Percentiles rank a stretch among this genome's conserved stretches.
phyloP scores from a whole-genome alignment of 2,329 filamentous ascomycete species.

The Colletotrichum incanum region DNA sequence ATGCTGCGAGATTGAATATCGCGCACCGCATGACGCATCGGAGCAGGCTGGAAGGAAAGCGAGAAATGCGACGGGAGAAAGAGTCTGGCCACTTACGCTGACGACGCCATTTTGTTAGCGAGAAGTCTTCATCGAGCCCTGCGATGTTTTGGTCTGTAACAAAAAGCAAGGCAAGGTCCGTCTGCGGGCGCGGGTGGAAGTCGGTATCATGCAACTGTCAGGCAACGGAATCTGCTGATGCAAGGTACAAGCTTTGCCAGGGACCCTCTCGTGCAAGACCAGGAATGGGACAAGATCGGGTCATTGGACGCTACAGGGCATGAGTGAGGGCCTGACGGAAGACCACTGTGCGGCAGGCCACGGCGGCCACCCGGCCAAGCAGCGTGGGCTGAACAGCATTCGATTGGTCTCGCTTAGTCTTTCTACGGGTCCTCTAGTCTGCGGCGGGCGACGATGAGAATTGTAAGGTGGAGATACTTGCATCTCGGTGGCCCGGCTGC shows the following conservation, averaged over 20 bases:
- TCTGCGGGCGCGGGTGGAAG: conserved; percentile 17
- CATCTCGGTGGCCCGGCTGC: conserved; percentile 25
- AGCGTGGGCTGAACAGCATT: background rate
- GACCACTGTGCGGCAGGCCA: conserved; percentile 15
- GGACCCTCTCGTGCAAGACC: conserved; percentile 35
- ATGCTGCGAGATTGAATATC: conserved; percentile 26
- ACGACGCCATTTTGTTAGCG: conserved; percentile 47
- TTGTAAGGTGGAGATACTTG: conserved; percentile 29
- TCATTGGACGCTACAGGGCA: conserved; percentile 21
- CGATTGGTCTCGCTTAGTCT: conserved; percentile 21
- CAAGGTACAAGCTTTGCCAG: conserved; percentile 42
- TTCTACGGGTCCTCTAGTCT: conserved; percentile 10
- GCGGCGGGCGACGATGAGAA: conserved; percentile 5
- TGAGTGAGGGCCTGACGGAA: conserved; percentile 13
- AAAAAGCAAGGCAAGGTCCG: conserved; percentile 29
- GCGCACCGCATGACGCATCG: conserved; percentile 33
- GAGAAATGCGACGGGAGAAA: background rate
- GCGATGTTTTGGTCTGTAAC: conserved; percentile 22
- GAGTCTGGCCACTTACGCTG: conserved; percentile 47
- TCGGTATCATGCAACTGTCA: conserved; percentile 41
- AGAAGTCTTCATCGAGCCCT: conserved; percentile 40
- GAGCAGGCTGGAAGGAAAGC: background rate
- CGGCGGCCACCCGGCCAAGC: background rate
- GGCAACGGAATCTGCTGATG: conserved; percentile 42
- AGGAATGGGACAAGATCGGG: conserved; percentile 34